phyloP scores from a whole-genome alignment of 2,329 filamentous ascomycete genomes.

The Xylaria sp. region DNA sequence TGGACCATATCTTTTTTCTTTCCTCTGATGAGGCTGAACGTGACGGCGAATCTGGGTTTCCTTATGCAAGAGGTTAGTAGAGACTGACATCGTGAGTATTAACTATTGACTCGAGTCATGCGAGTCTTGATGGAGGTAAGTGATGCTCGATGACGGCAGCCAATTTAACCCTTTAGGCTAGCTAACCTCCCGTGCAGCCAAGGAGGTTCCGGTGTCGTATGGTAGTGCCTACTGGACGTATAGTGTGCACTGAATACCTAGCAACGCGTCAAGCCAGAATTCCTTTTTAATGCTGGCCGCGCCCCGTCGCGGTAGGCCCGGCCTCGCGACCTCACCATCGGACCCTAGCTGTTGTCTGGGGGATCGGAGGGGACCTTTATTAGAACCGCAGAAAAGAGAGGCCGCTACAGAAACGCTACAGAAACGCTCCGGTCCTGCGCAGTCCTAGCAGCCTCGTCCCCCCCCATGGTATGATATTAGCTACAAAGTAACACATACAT shows the following conservation, averaged over 20 bases:
- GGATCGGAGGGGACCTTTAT: constrained; percentile 28
- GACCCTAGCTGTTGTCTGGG: constrained; percentile 21
- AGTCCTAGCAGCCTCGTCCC: neutral
- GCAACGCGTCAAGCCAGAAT: constrained; percentile 4
- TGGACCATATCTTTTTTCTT: constrained; percentile 6
- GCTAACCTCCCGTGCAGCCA: neutral
- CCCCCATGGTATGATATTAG: neutral
- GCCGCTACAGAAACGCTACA: constrained; percentile 3
- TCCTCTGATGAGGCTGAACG: neutral
- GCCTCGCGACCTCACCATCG: constrained; percentile 15
- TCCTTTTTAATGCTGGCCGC: constrained; percentile 7
- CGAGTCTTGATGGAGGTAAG: no score
- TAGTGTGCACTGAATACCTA: neutral
- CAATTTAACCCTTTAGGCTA: neutral
- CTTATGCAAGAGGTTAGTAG: neutral
- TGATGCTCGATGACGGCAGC: no score
- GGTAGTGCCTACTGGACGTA: no score
- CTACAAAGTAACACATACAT: neutral
- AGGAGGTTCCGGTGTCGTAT: neutral
- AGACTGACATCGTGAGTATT: neutral
- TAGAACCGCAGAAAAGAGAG: constrained; percentile 12
- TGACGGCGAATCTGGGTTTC: no score
- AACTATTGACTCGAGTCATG: neutral
- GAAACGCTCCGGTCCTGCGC: neutral
- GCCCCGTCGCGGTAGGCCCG: constrained; percentile 5